Conservation (phyloP, 164 flowering plant genomes). For the Kalanchoe fedtschenkoi region DNA sequence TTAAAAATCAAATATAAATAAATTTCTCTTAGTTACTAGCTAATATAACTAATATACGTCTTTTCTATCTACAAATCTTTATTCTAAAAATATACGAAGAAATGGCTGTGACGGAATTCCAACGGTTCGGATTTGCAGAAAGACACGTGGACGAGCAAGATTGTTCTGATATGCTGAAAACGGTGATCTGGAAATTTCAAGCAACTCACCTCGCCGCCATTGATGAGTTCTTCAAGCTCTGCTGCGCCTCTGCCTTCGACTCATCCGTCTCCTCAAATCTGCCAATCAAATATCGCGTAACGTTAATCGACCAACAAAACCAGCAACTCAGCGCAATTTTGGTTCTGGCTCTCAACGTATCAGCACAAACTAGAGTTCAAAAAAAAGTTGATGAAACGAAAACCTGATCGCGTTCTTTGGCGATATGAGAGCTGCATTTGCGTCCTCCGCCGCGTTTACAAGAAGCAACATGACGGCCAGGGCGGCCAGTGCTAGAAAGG, state of each 20-base stretch:
- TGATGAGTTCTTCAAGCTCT: slow-evolving; percentile 30
- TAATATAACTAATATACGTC: no score
- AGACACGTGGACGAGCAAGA: not conserved
- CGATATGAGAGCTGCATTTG: no score
- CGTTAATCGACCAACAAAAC: no score
- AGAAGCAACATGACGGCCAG: not conserved
- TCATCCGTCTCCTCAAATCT: slow-evolving; percentile 16
- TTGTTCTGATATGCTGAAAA: not conserved
- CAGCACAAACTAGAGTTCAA: no score
- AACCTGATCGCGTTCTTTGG: no score
- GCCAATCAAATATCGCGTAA: not conserved
- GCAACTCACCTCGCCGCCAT: slow-evolving; percentile 34
- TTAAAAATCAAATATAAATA: no score
- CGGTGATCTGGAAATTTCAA: not conserved
- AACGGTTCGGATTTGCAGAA: not conserved
- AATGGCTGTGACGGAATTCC: not conserved
- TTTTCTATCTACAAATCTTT: not conserved
- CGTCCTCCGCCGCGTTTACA: no score
- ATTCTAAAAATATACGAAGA: not conserved
- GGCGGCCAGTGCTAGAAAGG: no score
- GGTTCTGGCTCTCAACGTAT: no score
- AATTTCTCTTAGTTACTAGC: no score
- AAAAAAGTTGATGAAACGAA: no score
- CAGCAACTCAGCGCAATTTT: no score
- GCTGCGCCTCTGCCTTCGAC: slow-evolving; percentile 4